Conservation (phyloP, 75 land plant species). For the Picea glauca region DNA sequence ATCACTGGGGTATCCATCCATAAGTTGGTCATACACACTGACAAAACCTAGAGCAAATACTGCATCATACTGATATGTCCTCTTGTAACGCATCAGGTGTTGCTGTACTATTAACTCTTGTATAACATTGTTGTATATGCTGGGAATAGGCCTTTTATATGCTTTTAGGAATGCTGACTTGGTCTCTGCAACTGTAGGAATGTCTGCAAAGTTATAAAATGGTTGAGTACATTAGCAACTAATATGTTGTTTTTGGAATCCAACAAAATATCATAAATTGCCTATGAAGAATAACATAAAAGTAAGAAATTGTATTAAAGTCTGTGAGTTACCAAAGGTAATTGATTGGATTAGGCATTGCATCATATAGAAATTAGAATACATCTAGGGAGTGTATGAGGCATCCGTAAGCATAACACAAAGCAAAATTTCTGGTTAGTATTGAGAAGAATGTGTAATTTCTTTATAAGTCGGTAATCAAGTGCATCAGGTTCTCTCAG, state of each 20-base stretch:
- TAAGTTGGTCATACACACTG: conserved; percentile 92
- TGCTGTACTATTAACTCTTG: conserved; percentile 97
- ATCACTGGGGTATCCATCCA: conserved; percentile 95
- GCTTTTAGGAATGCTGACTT: conserved; percentile 72
- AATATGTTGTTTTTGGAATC: background rate
- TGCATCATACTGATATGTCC: conserved; percentile 81
- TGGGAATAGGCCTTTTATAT: conserved; percentile 89
- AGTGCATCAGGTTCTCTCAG: no score
- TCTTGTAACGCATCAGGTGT: conserved; percentile 91
- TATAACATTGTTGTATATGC: conserved; percentile 85
- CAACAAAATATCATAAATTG: background rate
- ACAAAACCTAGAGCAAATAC: conserved; percentile 98
- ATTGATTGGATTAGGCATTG: background rate
- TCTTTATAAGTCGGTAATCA: no score
- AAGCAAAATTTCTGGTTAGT: no score
- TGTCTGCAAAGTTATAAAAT: conserved; percentile 43
- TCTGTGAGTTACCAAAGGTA: background rate
- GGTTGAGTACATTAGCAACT: background rate
- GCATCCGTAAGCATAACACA: no score
- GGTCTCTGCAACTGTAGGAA: conserved; percentile 90
- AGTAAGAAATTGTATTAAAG: no score
- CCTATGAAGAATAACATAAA: background rate
- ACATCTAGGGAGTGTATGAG: background rate
- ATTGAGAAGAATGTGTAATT: no score
- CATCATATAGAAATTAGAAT: background rate